A percentile compares a stretch with the other conserved stretches of the same genome.
Conservation (phyloP, 306 rosid genomes). For the Nissolia schottii region DNA sequence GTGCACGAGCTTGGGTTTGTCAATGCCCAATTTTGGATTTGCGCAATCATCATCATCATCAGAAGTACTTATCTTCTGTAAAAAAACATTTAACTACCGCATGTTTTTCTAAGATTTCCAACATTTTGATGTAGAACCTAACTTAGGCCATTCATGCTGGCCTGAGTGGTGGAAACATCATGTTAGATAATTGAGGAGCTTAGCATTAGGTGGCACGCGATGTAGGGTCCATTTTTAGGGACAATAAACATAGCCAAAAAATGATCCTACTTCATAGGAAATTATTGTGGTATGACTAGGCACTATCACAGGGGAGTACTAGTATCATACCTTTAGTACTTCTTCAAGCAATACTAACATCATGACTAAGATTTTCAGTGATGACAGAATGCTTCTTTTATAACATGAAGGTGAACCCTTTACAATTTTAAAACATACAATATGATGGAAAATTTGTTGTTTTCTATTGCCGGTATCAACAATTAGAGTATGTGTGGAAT, state of each 20-base stretch:
- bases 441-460: background rate
- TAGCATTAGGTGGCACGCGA: constrained; percentile 46
- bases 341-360: constrained; percentile 29
- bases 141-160: constrained; percentile 28
- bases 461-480: background rate
- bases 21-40: constrained; percentile 4
- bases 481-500: background rate
- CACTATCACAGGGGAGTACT: constrained; percentile 26
- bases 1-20: background rate
- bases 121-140: constrained; percentile 11
- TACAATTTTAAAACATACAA: background rate
- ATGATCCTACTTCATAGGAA: constrained; percentile 17
- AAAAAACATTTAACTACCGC: background rate
- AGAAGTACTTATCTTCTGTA: background rate
- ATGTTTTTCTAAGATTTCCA: constrained; percentile 3
- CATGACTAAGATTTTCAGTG: background rate
- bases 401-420: constrained; percentile 3
- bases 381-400: constrained; percentile 19
- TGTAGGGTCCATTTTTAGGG: constrained; percentile 49
- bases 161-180: constrained; percentile 39
- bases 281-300: constrained; percentile 39
- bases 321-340: constrained; percentile 20
- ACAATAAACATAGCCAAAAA: constrained; percentile 16
- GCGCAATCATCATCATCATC: background rate
- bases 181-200: constrained; percentile 34